Evolutionary conservation across 768 basidiomycete species (phyloP), one percentile per base, ranked within the genome.

Genomic region (Lyophyllum decastes): DNA sequence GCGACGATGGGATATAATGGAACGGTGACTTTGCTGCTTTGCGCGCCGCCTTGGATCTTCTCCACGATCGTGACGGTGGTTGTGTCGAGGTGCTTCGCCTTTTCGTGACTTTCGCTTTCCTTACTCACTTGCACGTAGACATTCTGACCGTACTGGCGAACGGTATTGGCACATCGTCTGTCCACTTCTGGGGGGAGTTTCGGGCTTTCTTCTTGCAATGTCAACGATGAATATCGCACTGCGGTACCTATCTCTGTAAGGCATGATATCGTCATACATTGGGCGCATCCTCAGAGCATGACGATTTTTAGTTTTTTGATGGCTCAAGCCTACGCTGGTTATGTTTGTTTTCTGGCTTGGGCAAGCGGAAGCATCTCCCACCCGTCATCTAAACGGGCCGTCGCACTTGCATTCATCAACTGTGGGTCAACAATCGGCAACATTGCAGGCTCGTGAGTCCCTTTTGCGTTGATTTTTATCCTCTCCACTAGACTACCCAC

Each of bases 341-440:
- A 87, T 72, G 78, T 90, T 57, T 81, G 84, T 52, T 80, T 90
- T 43, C 73, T 73, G 58, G 74, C 80, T 19, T 82, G 81, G 80
- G 73, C 78, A 54, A 76, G 75, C 67, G 78, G 78, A 60, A 76
- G 74, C 17, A 73, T 96, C 73, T 84, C 92, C 25, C 83, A 83
- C 19, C 89, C 94, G 24, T 80, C 91, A 6, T 85, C 90, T 40
- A 94, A 94, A 72, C 86, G 92, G 10, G 90, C 92, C 12, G 88
- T 93, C 19, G 87, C 90, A 7, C 78, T 95, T 58, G 92, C 90
- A 11, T 75, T 89, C 64, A 82, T 92, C 67, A 92, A 94, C 70
- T 85, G 88, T 25, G 89, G 90, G 71, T 86, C 88, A 27, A 88
- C 92, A 66, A 78, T 94, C 25, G 94, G 94, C 5, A 95, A 95